Evolutionary conservation across 495 filamentous ascomycete genomes (phyloP), one percentile per base, ranked within the genome.

Genomic region (Aspergillus haitiensis): DNA sequence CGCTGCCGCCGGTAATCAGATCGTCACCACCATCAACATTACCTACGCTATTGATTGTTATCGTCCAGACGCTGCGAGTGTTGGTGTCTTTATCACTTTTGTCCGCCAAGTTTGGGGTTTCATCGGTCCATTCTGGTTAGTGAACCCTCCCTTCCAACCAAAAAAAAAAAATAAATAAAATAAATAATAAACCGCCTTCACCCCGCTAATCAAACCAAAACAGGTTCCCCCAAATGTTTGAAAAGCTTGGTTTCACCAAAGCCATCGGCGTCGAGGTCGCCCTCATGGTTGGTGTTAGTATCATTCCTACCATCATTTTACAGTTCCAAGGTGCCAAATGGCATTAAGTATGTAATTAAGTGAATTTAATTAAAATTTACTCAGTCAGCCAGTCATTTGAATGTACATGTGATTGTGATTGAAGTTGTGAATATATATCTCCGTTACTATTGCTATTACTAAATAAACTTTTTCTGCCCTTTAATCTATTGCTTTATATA

Each of bases 21-120:
- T 85, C 34, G 76, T 85, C 5, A 84, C 82, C 5, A 85, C 81
- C 0, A 73, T 84, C 0, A 44, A 83, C 45, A 81, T 80, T 18
- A 85, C 82, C 4, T 85, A 84, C 64, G 77, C 81, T 9, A 79
- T 85, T 0, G 82, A 84, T 65, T 80, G 75, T n/a, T 74, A 82
- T 65, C 79, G 70, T 2, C 68, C 78, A 36, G 77, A 82, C 33
- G 71, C 79, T 0, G 78, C 72, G 5, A 77, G 76, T 51, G 74
- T 84, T 5, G 82, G 82, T 10, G 81, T 84, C 0, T 84, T 86
- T 60, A 77, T 85, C 42, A 84, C 75, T 32, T 77, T 84, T 59
- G 72, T 84, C n/a, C 64, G 82, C 5, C 76, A 76, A n/a, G 78
- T 70, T 6, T 84, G 81, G 81, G 81, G 82, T 3, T 86, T 86